Conservation (phyloP, 78 protist genomes). For the Dictyostelium brefeldianum region DNA sequence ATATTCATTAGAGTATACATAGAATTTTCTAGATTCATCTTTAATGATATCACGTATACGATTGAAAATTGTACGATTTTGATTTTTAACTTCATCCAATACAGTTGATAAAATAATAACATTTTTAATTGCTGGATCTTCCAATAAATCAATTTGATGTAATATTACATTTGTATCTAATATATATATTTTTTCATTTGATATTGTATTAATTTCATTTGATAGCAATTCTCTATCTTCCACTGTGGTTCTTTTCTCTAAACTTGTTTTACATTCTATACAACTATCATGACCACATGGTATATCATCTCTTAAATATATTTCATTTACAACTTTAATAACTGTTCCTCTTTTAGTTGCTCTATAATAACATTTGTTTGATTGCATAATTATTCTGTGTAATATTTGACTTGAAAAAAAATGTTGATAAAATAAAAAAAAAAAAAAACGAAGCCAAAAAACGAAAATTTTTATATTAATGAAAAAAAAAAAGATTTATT, state of each 20-base stretch:
- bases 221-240: slow-evolving; percentile 35
- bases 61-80: slow-evolving; percentile 52
- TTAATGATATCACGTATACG: slow-evolving; percentile 76
- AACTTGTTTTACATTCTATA: slow-evolving; percentile 40
- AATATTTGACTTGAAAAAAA: too few relatives aligned
- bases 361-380: slow-evolving; percentile 62
- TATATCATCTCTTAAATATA: slow-evolving; percentile 93
- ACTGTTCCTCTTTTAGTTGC: slow-evolving; percentile 83
- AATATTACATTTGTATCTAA: slow-evolving; percentile 93
- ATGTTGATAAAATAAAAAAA: too few relatives aligned
- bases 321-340: slow-evolving; percentile 84
- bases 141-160: slow-evolving; percentile 90
- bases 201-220: not conserved
- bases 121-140: slow-evolving; percentile 81
- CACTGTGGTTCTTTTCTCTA: slow-evolving; percentile 9
- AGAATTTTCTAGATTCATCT: slow-evolving; percentile 56
- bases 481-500: too few relatives aligned
- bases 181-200: slow-evolving; percentile 21
- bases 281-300: slow-evolving; percentile 86
- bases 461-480: too few relatives aligned
- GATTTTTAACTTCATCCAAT: slow-evolving; percentile 86
- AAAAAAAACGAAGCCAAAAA: too few relatives aligned
- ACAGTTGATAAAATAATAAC: slow-evolving; percentile 89
- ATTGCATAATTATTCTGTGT: not conserved
- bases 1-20: slow-evolving; percentile 92